A percentile compares a stretch with the other conserved stretches of the same genome.
Evolutionary conservation across 2,329 filamentous ascomycete species (phyloP).

Genomic region (Fusarium fujikuroi): DNA sequence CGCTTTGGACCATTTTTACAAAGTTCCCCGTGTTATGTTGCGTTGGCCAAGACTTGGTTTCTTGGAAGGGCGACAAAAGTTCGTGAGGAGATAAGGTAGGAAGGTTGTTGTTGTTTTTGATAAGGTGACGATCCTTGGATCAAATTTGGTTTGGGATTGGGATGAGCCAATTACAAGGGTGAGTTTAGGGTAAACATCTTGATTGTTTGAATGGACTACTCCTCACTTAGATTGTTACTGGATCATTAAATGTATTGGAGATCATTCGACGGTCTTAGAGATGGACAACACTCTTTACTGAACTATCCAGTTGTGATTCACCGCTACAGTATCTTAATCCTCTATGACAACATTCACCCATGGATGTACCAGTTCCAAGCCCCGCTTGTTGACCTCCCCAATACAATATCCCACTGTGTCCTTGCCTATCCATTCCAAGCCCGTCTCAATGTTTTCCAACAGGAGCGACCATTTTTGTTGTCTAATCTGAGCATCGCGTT

Average conservation of each 20-base stretch:
- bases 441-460: fast-evolving
- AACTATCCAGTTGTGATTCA: no score
- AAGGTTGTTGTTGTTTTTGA: background rate
- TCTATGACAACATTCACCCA: background rate
- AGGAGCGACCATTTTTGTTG: background rate
- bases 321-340: no score
- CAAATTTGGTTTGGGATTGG: fast-evolving
- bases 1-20: conserved; percentile 27
- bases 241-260: no score
- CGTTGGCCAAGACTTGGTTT: conserved; percentile 26
- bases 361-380: background rate
- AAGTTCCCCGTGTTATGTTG: conserved; percentile 34
- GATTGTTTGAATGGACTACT: no score
- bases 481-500: fast-evolving
- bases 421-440: fast-evolving
- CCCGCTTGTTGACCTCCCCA: fast-evolving
- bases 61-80: conserved; percentile 33
- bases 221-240: no score
- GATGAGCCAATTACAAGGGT: background rate
- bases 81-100: background rate
- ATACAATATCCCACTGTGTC: fast-evolving
- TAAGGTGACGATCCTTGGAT: background rate
- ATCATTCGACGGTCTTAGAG: no score
- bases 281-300: no score
- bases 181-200: no score